Evolutionary conservation across 192 early-diverging fungal genomes (phyloP).

Genomic region (Rhizophagus prolifer): DNA sequence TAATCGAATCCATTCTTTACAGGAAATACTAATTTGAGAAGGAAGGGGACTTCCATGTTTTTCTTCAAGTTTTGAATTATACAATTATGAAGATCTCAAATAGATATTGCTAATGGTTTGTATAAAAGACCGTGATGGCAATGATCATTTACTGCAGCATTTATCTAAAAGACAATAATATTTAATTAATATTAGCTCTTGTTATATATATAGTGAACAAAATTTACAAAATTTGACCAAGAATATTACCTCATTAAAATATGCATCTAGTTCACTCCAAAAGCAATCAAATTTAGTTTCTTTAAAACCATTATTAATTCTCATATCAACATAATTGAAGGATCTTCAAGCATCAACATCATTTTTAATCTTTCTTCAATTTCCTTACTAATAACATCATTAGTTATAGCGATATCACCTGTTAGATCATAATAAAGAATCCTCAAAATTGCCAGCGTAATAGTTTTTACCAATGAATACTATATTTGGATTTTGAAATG

Average conservation of each 20-base stretch:
- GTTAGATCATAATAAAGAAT: not conserved
- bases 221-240: not conserved
- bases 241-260: conserved; percentile 5
- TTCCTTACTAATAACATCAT: not conserved
- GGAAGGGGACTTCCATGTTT: not conserved
- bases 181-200: no score
- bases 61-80: not conserved
- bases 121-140: not conserved
- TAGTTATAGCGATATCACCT: not conserved
- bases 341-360: not conserved
- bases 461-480: not conserved
- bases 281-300: not conserved
- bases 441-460: not conserved
- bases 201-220: not conserved
- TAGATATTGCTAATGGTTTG: not conserved
- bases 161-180: no score
- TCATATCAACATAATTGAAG: not conserved
- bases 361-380: not conserved
- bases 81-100: not conserved
- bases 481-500: not conserved
- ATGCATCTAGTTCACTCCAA: not conserved
- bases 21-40: not conserved
- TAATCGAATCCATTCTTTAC: not conserved
- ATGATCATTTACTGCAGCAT: not conserved
- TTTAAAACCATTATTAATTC: conserved; percentile 1